phyloP scores from a whole-genome alignment of 2,329 filamentous ascomycete species.

The Aspergillus sp. region DNA sequence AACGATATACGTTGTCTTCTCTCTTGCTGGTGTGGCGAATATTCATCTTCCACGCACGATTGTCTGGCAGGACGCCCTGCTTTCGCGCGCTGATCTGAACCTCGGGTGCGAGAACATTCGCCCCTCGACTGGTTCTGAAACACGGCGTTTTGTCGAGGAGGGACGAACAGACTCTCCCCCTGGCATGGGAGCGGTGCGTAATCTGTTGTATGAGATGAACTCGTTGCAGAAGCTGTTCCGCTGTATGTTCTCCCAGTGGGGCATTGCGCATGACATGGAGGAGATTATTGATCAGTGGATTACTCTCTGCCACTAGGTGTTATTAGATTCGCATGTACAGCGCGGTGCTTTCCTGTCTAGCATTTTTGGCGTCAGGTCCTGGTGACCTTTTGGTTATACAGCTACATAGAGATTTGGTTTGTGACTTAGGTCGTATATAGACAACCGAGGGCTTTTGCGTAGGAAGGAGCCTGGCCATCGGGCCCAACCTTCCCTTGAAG shows the following conservation, averaged over 20 bases:
- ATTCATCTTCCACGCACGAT: slow-evolving; percentile 43
- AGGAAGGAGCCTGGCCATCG: no score
- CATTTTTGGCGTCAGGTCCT: neutral
- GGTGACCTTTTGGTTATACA: slow-evolving; percentile 13
- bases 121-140: slow-evolving; percentile 36
- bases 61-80: slow-evolving; percentile 46
- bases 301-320: slow-evolving; percentile 40
- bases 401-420: neutral
- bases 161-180: slow-evolving; percentile 25
- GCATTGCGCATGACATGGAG: slow-evolving; percentile 50
- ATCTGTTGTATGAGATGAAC: slow-evolving; percentile 51
- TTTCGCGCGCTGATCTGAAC: slow-evolving; percentile 33
- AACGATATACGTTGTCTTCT: slow-evolving; percentile 46
- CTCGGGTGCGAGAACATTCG: slow-evolving; percentile 28
- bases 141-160: slow-evolving; percentile 40
- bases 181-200: slow-evolving; percentile 33
- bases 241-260: slow-evolving; percentile 49
- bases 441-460: neutral
- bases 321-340: neutral
- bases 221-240: slow-evolving; percentile 51
- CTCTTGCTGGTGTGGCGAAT: slow-evolving; percentile 40
- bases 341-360: neutral
- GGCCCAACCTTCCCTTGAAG: no score
- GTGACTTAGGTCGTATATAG: neutral
- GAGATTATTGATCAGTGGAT: slow-evolving; percentile 49